Evolutionary conservation across 352 stramenopile species (phyloP).

Genomic region (Phytophthora crassamura): DNA sequence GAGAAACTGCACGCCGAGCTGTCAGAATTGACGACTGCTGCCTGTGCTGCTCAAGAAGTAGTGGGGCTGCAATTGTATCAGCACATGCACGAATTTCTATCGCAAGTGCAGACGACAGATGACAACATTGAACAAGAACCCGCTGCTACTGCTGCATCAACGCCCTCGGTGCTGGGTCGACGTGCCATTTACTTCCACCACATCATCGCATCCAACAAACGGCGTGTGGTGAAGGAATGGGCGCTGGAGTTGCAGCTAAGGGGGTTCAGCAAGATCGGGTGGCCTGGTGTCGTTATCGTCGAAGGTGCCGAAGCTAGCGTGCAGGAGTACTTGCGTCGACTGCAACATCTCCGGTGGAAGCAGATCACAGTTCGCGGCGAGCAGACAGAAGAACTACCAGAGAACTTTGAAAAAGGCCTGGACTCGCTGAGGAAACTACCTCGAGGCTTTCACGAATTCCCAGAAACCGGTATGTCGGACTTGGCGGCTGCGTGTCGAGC

Average conservation of each 20-base stretch:
- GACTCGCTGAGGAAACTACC: constrained; percentile 51
- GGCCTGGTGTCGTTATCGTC: constrained; percentile 80
- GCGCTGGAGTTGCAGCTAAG: constrained; percentile 68
- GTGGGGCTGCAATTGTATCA: constrained; percentile 72
- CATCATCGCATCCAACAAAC: constrained; percentile 80
- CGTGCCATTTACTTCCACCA: constrained; percentile 88
- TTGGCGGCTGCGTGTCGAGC: constrained; percentile 57
- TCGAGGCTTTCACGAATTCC: constrained; percentile 61
- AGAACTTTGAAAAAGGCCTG: constrained; percentile 8
- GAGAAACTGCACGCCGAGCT: constrained; percentile 51
- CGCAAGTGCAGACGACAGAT: constrained; percentile 20
- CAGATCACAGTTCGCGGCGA: constrained; percentile 84
- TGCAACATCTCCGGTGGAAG: constrained; percentile 84
- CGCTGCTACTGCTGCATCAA: background rate
- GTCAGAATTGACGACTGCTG: constrained; percentile 30
- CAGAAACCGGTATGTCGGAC: constrained; percentile 69
- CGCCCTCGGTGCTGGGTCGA: constrained; percentile 49
- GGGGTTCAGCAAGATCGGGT: constrained; percentile 85
- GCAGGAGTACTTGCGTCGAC: constrained; percentile 73
- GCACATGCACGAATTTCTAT: constrained; percentile 61
- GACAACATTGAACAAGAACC: constrained; percentile 7
- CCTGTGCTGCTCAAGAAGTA: constrained; percentile 44
- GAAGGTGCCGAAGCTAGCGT: constrained; percentile 61
- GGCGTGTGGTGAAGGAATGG: constrained; percentile 75
- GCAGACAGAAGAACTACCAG: constrained; percentile 49